phyloP scores from a whole-genome alignment of 2,329 filamentous ascomycete genomes.

The Cadophora luteo-olivacea region DNA sequence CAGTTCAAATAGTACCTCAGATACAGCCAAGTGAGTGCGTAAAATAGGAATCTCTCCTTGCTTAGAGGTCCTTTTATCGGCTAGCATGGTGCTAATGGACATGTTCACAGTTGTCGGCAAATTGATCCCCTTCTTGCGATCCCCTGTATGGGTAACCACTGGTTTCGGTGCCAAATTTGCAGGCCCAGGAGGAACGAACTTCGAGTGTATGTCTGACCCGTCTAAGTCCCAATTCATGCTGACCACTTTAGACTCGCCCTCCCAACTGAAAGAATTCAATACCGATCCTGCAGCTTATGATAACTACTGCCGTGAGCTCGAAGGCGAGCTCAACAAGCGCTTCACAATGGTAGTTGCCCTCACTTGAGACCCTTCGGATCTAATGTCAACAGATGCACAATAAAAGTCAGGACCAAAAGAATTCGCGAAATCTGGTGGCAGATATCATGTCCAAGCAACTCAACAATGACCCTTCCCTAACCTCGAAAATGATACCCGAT shows the following conservation, averaged over 20 bases:
- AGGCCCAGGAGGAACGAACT: slow-evolving; percentile 33
- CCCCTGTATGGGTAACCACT: slow-evolving; percentile 59
- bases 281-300: slow-evolving; percentile 34
- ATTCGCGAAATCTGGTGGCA: slow-evolving; percentile 23
- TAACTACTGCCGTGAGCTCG: slow-evolving; percentile 33
- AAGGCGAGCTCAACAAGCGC: slow-evolving; percentile 40
- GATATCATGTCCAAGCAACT: slow-evolving; percentile 33
- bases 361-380: not conserved
- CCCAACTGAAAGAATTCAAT: slow-evolving; percentile 34
- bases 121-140: slow-evolving; percentile 61
- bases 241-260: slow-evolving; percentile 24
- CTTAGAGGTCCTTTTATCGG: too few species aligned
- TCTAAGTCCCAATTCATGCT: not conserved
- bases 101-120: slow-evolving; percentile 49
- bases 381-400: slow-evolving; percentile 27
- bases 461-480: slow-evolving; percentile 24
- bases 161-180: slow-evolving; percentile 39
- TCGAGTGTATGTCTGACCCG: slow-evolving; percentile 22
- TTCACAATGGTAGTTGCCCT: slow-evolving; percentile 36
- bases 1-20: slow-evolving; percentile 45
- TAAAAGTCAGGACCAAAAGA: slow-evolving; percentile 32
- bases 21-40: slow-evolving; percentile 49
- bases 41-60: not conserved
- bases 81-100: not conserved
- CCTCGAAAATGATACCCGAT: slow-evolving; percentile 34